Conservation (phyloP, 768 basidiomycete species). For the Serendipita indica region DNA sequence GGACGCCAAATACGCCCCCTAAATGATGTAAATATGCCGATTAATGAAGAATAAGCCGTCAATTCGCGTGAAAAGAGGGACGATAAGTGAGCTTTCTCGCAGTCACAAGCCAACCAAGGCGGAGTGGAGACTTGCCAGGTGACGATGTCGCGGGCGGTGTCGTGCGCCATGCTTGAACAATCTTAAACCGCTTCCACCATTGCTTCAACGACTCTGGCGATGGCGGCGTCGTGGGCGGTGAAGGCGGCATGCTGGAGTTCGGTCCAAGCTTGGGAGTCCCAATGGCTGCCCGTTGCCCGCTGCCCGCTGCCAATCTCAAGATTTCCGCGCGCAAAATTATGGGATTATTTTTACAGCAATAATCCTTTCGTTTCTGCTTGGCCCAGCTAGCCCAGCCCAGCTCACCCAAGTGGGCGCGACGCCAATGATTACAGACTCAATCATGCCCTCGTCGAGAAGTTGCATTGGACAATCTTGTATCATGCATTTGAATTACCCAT, state of each 20-base stretch:
- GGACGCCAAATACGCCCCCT: slow-evolving; percentile 58
- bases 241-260: background rate
- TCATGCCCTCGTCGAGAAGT: no score
- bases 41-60: background rate
- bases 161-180: slow-evolving; percentile 28
- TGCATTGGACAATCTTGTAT: no score
- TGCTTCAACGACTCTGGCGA: slow-evolving; percentile 48
- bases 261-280: background rate
- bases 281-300: background rate
- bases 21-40: background rate
- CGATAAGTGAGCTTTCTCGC: background rate
- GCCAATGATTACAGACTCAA: background rate
- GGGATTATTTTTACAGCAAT: background rate
- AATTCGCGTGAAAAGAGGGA: background rate
- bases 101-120: background rate
- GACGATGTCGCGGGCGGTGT: background rate
- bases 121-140: background rate
- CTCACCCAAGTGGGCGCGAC: no score
- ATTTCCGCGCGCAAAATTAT: background rate
- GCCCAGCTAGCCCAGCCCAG: background rate
- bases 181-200: slow-evolving; percentile 71
- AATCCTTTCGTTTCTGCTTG: background rate
- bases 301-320: no score
- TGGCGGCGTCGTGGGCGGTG: slow-evolving; percentile 13
- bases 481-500: no score